Conservation (phyloP, 2,329 filamentous ascomycete species). For the Trichophyton verrucosum region DNA sequence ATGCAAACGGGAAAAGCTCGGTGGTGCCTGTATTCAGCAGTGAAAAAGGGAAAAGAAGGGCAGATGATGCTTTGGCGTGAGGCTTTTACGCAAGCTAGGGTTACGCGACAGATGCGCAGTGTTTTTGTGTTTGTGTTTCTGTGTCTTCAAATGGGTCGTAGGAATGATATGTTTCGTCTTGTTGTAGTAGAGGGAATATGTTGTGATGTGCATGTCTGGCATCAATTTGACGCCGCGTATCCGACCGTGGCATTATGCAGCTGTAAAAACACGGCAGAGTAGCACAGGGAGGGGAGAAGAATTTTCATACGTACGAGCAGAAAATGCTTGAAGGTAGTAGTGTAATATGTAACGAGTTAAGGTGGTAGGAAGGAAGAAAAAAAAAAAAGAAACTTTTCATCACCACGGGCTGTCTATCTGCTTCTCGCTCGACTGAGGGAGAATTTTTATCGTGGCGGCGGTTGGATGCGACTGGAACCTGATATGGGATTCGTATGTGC, state of each 20-base stretch:
- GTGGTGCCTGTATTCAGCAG: not conserved
- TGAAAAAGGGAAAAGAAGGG: not conserved
- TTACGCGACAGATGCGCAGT: not conserved
- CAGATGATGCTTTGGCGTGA: constrained; percentile 1
- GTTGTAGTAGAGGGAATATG: too few relatives aligned
- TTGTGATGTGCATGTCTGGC: not conserved
- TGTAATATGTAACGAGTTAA: too few relatives aligned
- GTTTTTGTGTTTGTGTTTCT: not conserved
- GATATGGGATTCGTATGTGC: not conserved
- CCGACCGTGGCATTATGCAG: not conserved
- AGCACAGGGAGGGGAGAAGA: not conserved
- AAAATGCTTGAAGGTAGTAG: too few relatives aligned
- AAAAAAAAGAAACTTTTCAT: too few relatives aligned
- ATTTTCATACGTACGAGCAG: not conserved
- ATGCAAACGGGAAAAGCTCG: not conserved
- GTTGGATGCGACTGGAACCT: not conserved
- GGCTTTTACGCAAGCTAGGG: not conserved
- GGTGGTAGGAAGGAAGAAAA: too few relatives aligned
- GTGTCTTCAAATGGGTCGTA: not conserved
- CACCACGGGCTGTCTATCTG: not conserved
- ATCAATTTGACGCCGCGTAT: not conserved
- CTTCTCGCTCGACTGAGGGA: not conserved
- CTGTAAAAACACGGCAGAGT: not conserved
- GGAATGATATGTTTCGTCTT: too few relatives aligned
- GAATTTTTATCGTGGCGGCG: not conserved